Base-by-base conservation (phyloP, 225 moss, liverwort and hornwort species). In the Rhytidiadelphus loreus region DNA sequence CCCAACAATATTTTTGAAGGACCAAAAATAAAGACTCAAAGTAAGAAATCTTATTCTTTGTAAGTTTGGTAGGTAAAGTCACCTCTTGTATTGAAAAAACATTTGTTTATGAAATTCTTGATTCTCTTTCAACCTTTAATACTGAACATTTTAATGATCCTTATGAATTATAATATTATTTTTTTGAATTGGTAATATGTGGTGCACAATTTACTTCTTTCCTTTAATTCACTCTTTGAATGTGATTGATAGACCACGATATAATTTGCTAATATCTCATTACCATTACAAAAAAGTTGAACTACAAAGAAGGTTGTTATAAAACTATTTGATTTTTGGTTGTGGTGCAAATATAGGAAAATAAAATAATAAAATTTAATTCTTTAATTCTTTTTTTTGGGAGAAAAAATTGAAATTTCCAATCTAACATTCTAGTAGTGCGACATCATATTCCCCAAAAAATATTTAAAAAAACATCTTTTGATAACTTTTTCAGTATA, bases 161-260 rank as follows among this genome's bases (percentile, higher is more conserved):
- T n/a, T 68, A 37, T 21, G 6, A 20, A 21, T 37, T 66, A 12
- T 37, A 66, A 37, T 37, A 2, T 37, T 65, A 65, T 35, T 66
- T 6, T 66, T 66, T 1, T 66, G 4, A 66, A n/a, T 37, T n/a
- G 7, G 6, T 12, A n/a, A 20, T 4, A 37, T 66, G 12, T 6
- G 3, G 3, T 66, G 6, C 12, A 66, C 4, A n/a, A n/a, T 66
- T 21, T 37, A 21, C 2, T n/a, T 37, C 4, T n/a, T 12, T 66
- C 7, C 2, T 66, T 37, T 66, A 12, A 37, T 37, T 37, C 19
- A 6, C 7, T 21, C 21, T 11, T 37, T 2, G 4, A 66, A 37
- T 66, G 7, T 21, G 3, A n/a, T 37, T 66, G 2, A 0, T n/a
- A 12, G 12, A 2, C 2, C 3, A 4, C 12, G 22, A 66, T 66